Conservation (phyloP, 2,329 filamentous ascomycete genomes). For the Drechslerella dactyloides region DNA sequence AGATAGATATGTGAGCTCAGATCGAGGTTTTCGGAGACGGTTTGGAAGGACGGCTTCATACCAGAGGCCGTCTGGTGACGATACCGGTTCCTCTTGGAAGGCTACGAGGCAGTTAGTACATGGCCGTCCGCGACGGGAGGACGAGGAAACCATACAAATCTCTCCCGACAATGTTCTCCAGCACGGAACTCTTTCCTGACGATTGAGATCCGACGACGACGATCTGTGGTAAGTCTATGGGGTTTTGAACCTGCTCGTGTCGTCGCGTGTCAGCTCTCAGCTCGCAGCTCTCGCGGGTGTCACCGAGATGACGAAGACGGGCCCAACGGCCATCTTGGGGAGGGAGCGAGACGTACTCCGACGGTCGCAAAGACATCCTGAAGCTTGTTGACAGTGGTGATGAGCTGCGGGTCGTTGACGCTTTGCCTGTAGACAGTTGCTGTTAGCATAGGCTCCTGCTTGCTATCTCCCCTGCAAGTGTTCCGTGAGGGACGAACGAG, state of each 20-base stretch:
- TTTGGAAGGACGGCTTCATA: slow-evolving; percentile 26
- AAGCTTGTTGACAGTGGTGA: slow-evolving; percentile 93
- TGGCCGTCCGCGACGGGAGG: slow-evolving; percentile 21
- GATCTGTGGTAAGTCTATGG: slow-evolving; percentile 98
- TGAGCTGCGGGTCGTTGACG: slow-evolving; percentile 73
- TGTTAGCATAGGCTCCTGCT: slow-evolving; percentile 9
- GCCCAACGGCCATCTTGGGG: slow-evolving; percentile 13
- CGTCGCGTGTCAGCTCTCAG: slow-evolving; percentile 41
- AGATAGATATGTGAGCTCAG: slow-evolving; percentile 22
- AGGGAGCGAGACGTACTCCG: slow-evolving; percentile 66
- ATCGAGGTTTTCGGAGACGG: neutral
- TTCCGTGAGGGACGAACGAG: slow-evolving; percentile 33
- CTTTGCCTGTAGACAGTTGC: slow-evolving; percentile 65
- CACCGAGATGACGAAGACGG: slow-evolving; percentile 14
- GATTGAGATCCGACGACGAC: slow-evolving; percentile 98
- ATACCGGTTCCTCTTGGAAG: slow-evolving; percentile 97
- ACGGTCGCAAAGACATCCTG: slow-evolving; percentile 99
- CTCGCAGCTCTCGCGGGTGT: slow-evolving; percentile 4
- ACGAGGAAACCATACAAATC: slow-evolving; percentile 78
- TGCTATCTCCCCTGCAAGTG: neutral
- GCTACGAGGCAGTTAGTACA: slow-evolving; percentile 63
- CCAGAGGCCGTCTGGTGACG: slow-evolving; percentile 91
- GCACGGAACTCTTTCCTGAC: slow-evolving; percentile 97
- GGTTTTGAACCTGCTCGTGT: slow-evolving; percentile 80
- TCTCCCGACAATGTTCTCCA: slow-evolving; percentile 98